Evolutionary conservation across 495 filamentous ascomycete genomes (phyloP).

Genomic region (Geopyxis carbonaria): DNA sequence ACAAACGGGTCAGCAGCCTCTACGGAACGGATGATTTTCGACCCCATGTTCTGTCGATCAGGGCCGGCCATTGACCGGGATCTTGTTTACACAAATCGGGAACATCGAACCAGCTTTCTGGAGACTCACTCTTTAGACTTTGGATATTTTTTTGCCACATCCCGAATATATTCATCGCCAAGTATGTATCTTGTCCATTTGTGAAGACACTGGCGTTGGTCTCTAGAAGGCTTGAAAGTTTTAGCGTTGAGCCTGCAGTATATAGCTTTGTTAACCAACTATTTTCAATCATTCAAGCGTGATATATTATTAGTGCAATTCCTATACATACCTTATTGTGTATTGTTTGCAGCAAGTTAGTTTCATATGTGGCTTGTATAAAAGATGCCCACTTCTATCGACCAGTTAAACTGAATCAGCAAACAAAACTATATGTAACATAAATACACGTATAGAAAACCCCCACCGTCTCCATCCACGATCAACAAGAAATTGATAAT

Average conservation of each 20-base stretch:
- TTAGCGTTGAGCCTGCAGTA: constrained; percentile 58
- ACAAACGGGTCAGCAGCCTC: too few relatives aligned
- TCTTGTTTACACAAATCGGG: neutral
- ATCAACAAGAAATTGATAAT: constrained; percentile 71
- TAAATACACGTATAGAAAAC: constrained; percentile 6
- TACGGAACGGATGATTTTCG: too few relatives aligned
- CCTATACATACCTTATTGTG: constrained; percentile 57
- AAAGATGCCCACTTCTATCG: constrained; percentile 61
- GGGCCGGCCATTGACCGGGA: neutral
- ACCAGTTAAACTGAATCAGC: neutral
- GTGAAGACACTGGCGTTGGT: constrained; percentile 76
- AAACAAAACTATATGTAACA: constrained; percentile 4
- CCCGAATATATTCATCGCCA: constrained; percentile 58
- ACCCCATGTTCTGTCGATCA: too few relatives aligned
- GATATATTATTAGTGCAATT: too few relatives aligned
- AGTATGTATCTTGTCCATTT: constrained; percentile 76
- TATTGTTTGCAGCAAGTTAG: constrained; percentile 91
- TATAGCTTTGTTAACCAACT: too few relatives aligned
- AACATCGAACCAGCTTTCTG: neutral
- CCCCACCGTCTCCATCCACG: constrained; percentile 78
- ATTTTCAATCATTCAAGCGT: constrained; percentile 5
- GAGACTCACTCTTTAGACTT: constrained; percentile 49
- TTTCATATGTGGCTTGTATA: constrained; percentile 77
- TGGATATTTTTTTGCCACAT: constrained; percentile 56
- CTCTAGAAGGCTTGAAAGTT: constrained; percentile 51